These are phyloP conservation scores for Cucurbita moschata DNA, from an alignment of 306 rosid species.

Conservation along the genomic window DNA sequence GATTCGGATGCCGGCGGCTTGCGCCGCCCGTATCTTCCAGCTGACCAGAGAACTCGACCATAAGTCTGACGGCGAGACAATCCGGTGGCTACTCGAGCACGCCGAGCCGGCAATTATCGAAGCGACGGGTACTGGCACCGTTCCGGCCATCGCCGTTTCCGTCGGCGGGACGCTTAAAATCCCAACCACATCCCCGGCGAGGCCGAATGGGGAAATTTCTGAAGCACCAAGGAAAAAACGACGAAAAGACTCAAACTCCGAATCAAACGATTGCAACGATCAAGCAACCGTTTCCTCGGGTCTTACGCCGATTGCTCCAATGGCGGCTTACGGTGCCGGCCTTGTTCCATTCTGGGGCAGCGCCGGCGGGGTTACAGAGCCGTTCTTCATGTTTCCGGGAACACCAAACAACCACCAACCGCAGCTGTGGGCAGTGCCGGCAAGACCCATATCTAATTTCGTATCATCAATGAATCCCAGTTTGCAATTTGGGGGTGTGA, in stretches of 20 bases:
- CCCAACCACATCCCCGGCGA: slow-evolving; percentile 55
- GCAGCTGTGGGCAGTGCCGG: slow-evolving; percentile 67
- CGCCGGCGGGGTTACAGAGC: slow-evolving; percentile 29
- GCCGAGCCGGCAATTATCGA: slow-evolving; percentile 60
- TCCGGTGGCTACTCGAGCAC: slow-evolving; percentile 66
- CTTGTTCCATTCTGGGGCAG: slow-evolving; percentile 45
- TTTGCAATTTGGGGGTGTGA: slow-evolving; percentile 16
- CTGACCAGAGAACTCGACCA: slow-evolving; percentile 68
- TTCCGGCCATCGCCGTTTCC: slow-evolving; percentile 78
- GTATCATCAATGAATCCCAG: slow-evolving; percentile 32
- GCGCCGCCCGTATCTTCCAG: slow-evolving; percentile 79
- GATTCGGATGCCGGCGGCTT: slow-evolving; percentile 69
- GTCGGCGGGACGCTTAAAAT: slow-evolving; percentile 65
- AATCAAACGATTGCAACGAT: slow-evolving; percentile 38
- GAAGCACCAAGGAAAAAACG: slow-evolving; percentile 32
- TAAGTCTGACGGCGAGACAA: slow-evolving; percentile 86
- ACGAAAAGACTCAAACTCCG: slow-evolving; percentile 27
- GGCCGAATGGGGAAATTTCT: slow-evolving; percentile 25
- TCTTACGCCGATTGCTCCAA: slow-evolving; percentile 42
- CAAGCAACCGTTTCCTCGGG: slow-evolving; percentile 44
- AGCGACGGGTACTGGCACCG: slow-evolving; percentile 75
- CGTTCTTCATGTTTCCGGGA: slow-evolving; percentile 35
- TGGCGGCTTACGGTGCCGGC: slow-evolving; percentile 10
- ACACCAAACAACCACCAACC: slow-evolving; percentile 17
- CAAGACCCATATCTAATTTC: slow-evolving; percentile 49